Evolutionary conservation across 345 rosid genomes (phyloP), one percentile per base, ranked within the genome.

Genomic region (Rhodamnia argentea): DNA sequence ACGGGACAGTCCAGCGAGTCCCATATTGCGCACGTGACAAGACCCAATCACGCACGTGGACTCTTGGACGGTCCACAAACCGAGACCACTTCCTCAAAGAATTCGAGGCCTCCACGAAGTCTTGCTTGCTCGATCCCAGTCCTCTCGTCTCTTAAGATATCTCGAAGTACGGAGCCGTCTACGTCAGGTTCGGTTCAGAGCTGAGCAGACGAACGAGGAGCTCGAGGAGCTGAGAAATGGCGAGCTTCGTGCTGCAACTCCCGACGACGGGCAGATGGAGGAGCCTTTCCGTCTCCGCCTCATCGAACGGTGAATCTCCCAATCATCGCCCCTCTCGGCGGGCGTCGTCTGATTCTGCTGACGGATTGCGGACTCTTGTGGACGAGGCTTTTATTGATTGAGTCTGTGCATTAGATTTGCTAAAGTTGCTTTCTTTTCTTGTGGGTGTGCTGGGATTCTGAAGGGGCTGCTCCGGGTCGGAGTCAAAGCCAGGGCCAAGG

Each of bases 281-380:
- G 51, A 89, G 89, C 92, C 87, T 96, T 90, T 89, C 95, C 22
- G 89, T 93, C 85, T 91, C 92, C 6, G 92, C 94, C 5, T 95
- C 95, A 62, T 94, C 93, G 4, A 93, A 96, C 29, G 98, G 98
- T 94, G 78, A 70, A 40, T 37, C 81, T 11, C 26, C 47, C 81
- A 37, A 37, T 40, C 47, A 1, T 22, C 14, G 78, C 78, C 78
- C 78, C 78, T 3, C 26, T 55, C 60, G 20, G 20, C 10, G 58
- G 24, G 7, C 24, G 42, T 58, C 51, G 84, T 81, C 82, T 60
- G 76, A 37, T 57, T 56, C 37, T 60, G 74, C 74, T 7, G 74
- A 60, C 7, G 37, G 74, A 60, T 60, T 15, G 7, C 40, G 9
- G 75, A 0, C 40, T 18, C 47, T 70, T 4, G 78, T 11, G 24